Conservation (phyloP, 176 grass and related monocot genomes). For the Rhynchospora tenuis region DNA sequence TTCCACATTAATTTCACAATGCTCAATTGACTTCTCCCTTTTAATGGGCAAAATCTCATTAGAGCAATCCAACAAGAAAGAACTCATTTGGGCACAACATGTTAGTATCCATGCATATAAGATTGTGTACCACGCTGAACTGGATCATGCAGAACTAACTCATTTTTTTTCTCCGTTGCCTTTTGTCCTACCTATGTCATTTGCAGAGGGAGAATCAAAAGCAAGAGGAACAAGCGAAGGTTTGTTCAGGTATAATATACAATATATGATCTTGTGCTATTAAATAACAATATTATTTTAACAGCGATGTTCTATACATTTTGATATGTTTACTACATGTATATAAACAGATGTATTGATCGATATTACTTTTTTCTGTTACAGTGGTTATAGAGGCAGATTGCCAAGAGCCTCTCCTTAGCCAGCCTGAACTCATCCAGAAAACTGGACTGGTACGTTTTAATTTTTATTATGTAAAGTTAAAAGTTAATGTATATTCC, state of each 20-base stretch:
- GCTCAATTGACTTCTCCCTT: background rate
- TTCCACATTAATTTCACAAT: background rate
- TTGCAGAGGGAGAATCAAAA: constrained; percentile 57
- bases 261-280: background rate
- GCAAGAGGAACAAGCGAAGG: constrained; percentile 40
- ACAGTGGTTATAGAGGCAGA: constrained; percentile 51
- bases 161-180: background rate
- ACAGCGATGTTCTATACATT: background rate
- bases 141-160: background rate
- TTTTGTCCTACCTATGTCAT: background rate
- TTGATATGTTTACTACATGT: background rate
- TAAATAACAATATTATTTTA: background rate
- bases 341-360: too few species aligned
- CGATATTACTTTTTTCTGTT: constrained; percentile 10
- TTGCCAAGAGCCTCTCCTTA: constrained; percentile 55
- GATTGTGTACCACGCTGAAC: background rate
- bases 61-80: background rate
- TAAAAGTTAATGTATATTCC: background rate
- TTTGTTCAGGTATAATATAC: constrained; percentile 12
- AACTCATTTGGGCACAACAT: background rate
- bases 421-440: constrained; percentile 31
- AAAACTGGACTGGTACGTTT: constrained; percentile 59
- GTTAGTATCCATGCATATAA: background rate
- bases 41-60: background rate
- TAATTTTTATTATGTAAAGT: background rate